These are phyloP conservation scores for Butyriboletus loyo DNA, from an alignment of 768 basidiomycete genomes.

Conservation along the genomic window DNA sequence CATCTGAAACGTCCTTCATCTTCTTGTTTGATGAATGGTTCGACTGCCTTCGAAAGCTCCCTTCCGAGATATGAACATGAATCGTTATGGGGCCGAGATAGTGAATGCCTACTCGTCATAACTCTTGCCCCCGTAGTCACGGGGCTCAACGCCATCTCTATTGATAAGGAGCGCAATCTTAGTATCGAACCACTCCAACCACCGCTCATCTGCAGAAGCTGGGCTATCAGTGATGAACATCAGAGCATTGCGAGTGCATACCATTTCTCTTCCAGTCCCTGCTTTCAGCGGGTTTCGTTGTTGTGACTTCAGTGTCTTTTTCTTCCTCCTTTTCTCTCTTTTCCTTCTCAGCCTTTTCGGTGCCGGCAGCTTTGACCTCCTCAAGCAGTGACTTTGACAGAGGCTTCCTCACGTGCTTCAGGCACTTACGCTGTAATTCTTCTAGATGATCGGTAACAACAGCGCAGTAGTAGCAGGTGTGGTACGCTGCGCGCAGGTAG, in stretches of 20 bases:
- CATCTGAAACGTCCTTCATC: constrained; percentile 97
- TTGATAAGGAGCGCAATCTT: constrained; percentile 82
- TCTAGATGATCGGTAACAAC: constrained; percentile 90
- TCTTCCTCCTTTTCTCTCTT: constrained; percentile 44
- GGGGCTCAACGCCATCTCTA: constrained; percentile 76
- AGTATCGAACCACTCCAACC: constrained; percentile 85
- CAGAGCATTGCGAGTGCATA: constrained; percentile 30
- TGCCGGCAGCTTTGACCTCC: constrained; percentile 56
- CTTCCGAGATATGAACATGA: constrained; percentile 39
- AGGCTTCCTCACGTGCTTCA: constrained; percentile 85
- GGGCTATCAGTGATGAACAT: constrained; percentile 8
- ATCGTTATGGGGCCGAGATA: constrained; percentile 3
- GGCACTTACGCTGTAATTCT: constrained; percentile 92
- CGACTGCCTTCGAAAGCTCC: constrained; percentile 75
- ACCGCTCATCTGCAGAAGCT: constrained; percentile 66
- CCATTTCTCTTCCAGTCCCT: constrained; percentile 66
- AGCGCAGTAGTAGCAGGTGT: constrained; percentile 98
- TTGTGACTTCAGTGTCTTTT: constrained; percentile 36
- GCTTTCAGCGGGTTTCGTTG: constrained; percentile 38
- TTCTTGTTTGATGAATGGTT: constrained; percentile 86
- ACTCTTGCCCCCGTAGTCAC: constrained; percentile 85
- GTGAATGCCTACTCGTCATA: constrained; percentile 73
- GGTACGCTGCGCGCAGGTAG: constrained; percentile 88
- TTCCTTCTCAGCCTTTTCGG: constrained; percentile 44
- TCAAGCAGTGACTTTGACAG: constrained; percentile 59